Conservation (phyloP, 1,284 basidiomycete species). For the Ganoderma sinense region DNA sequence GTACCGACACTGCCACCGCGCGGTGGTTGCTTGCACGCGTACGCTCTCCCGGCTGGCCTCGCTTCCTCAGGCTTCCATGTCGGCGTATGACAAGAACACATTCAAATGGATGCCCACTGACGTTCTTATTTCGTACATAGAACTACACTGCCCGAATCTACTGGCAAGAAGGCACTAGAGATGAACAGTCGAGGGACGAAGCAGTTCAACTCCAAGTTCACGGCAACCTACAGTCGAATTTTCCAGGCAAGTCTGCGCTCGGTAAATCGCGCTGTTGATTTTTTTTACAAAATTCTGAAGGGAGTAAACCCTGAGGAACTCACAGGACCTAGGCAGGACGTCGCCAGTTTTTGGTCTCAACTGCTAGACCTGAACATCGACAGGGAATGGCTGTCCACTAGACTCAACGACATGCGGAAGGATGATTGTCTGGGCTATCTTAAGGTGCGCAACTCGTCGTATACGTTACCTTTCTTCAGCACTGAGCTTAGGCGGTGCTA, state of each 20-base stretch:
- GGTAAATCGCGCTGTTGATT: not conserved
- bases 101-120: not conserved
- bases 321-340: constrained; percentile 35
- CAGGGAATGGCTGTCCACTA: constrained; percentile 47
- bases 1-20: not conserved
- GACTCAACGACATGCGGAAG: constrained; percentile 39
- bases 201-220: constrained; percentile 48
- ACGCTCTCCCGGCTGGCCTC: too few species aligned
- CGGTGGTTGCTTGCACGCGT: not conserved
- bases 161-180: not conserved
- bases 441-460: constrained; percentile 37
- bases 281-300: constrained; percentile 28
- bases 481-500: constrained; percentile 32
- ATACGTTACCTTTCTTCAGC: not conserved
- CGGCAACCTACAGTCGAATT: constrained; percentile 50
- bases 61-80: not conserved
- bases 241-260: constrained; percentile 41
- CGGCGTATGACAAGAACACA: not conserved
- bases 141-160: not conserved
- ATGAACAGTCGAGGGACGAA: constrained; percentile 32
- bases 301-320: constrained; percentile 49
- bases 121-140: not conserved
- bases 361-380: constrained; percentile 60
- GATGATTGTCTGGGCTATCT: constrained; percentile 41
- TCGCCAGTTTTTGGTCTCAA: constrained; percentile 52